phyloP scores from a whole-genome alignment of 768 basidiomycete genomes.

The Rhizopogon rudus region DNA sequence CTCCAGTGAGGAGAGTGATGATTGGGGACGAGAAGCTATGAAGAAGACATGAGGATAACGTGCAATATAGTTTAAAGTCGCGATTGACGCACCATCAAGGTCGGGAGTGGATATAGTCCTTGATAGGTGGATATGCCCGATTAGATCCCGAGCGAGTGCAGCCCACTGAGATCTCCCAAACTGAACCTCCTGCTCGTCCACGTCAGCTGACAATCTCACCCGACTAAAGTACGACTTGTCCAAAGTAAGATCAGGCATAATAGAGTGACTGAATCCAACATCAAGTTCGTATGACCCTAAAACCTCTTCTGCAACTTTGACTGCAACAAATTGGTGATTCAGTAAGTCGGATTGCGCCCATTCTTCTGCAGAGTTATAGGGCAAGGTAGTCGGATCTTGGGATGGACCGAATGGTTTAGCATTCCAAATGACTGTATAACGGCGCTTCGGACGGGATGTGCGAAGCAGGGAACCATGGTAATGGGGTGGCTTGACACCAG shows the following conservation, averaged over 20 bases:
- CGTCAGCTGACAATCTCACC: constrained; percentile 4
- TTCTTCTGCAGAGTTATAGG: neutral
- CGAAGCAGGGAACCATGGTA: constrained; percentile 32
- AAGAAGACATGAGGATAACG: neutral
- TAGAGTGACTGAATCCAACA: constrained; percentile 35
- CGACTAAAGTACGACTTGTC: neutral
- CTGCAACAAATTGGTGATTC: constrained; percentile 37
- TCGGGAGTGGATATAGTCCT: neutral
- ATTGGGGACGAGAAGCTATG: constrained; percentile 1
- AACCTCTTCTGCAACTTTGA: constrained; percentile 32
- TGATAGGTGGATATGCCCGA: constrained; percentile 18
- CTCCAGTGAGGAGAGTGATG: constrained; percentile 2
- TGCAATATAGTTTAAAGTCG: neutral
- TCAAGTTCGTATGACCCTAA: constrained; percentile 35
- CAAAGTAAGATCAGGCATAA: constrained; percentile 7
- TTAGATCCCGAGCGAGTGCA: constrained; percentile 35
- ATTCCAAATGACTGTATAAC: constrained; percentile 3
- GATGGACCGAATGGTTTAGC: constrained; percentile 4
- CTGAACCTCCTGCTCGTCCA: constrained; percentile 31
- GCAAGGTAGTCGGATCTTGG: constrained; percentile 2
- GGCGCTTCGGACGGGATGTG: constrained; percentile 4
- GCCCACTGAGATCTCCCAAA: constrained; percentile 38
- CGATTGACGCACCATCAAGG: neutral
- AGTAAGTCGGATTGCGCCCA: constrained; percentile 14
- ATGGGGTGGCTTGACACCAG: constrained; percentile 15